These are phyloP conservation scores for Paratinospora sagittata DNA, from an alignment of 164 flowering plant genomes.

Conservation along the genomic window DNA sequence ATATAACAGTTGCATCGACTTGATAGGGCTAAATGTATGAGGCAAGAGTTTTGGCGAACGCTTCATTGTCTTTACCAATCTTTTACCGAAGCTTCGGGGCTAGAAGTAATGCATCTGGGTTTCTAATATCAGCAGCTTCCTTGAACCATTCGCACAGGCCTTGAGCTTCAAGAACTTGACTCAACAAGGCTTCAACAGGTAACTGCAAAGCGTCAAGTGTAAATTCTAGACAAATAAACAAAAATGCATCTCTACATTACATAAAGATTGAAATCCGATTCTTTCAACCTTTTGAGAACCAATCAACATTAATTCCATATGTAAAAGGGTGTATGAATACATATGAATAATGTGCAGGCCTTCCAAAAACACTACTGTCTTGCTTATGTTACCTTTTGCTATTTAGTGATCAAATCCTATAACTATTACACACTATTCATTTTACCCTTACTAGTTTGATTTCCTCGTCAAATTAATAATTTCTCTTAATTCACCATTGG, in stretches of 20 bases:
- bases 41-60: slow-evolving; percentile 74
- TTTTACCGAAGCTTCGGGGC: too few relatives aligned
- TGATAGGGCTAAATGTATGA: slow-evolving; percentile 50
- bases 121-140: too few relatives aligned
- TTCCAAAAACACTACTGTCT: not conserved
- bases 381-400: not conserved
- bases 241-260: not conserved
- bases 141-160: too few relatives aligned
- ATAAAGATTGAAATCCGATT: not conserved
- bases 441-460: too few relatives aligned
- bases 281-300: not conserved
- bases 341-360: not conserved
- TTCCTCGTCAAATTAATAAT: too few relatives aligned
- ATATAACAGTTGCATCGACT: not conserved
- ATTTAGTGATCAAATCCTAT: too few relatives aligned
- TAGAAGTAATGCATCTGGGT: slow-evolving; percentile 96
- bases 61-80: too few relatives aligned
- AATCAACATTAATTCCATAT: not conserved
- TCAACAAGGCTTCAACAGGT: slow-evolving; percentile 52
- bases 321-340: not conserved
- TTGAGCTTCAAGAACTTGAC: slow-evolving; percentile 69
- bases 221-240: not conserved
- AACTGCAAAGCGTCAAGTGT: slow-evolving; percentile 39
- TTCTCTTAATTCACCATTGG: too few relatives aligned
- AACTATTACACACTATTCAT: too few relatives aligned